Conservation (phyloP, 805 yeast species). For the Isabelozyma pseudorhagii region DNA sequence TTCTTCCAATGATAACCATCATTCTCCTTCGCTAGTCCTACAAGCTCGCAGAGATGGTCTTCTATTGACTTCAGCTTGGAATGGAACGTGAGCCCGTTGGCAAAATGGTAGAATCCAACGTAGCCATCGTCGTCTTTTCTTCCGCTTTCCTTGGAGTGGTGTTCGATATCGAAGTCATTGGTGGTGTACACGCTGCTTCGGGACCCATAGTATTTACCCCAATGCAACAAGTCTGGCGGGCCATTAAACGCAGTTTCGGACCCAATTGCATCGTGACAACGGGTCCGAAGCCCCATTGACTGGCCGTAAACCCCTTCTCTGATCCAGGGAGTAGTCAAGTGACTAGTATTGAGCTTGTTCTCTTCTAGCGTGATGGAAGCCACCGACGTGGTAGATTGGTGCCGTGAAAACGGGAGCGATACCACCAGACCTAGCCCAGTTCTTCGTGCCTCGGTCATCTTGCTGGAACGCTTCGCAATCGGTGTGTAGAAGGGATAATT, state of each 20-base stretch:
- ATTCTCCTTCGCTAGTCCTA: constrained; percentile 22
- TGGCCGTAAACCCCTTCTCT: constrained; percentile 29
- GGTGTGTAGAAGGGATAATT: neutral
- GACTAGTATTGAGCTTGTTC: neutral
- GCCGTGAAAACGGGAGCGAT: neutral
- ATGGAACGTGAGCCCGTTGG: constrained; percentile 29
- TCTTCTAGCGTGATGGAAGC: neutral
- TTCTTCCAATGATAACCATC: constrained; percentile 15
- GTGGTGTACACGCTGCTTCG: constrained; percentile 21
- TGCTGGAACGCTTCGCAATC: neutral
- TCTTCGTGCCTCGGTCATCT: neutral
- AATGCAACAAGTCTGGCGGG: constrained; percentile 38
- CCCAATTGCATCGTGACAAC: constrained; percentile 14
- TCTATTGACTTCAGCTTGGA: constrained; percentile 23
- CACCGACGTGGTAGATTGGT: neutral
- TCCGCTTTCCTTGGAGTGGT: constrained; percentile 1
- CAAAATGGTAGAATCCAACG: constrained; percentile 37
- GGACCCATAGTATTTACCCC: constrained; percentile 33
- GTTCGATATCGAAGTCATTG: constrained; percentile 21
- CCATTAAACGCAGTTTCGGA: constrained; percentile 18
- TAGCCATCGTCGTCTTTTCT: constrained; percentile 35
- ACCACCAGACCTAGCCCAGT: neutral
- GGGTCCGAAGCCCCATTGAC: constrained; percentile 22
- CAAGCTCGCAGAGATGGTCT: constrained; percentile 19
- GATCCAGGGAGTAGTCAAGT: constrained; percentile 14